Percentiles rank a stretch among this genome's conserved stretches.
These are phyloP conservation scores for Coemansia sp. DNA, from an alignment of 192 early-diverging fungal species.

Conservation along the genomic window DNA sequence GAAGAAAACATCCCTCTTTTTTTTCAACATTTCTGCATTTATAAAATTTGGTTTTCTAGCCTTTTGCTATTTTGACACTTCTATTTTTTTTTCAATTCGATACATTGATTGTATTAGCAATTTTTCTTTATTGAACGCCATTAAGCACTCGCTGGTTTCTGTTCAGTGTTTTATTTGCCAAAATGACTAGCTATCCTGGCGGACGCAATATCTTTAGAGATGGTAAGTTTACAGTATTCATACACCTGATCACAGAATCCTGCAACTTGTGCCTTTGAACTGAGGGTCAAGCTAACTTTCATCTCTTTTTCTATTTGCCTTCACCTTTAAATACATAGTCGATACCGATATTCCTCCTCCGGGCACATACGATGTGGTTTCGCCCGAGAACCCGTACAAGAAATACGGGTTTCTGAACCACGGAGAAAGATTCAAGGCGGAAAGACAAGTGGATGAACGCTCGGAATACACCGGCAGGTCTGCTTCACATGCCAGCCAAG, in stretches of 20 bases:
- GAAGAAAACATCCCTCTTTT: too few species aligned
- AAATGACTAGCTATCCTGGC: slow-evolving; percentile 43
- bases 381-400: slow-evolving; percentile 42
- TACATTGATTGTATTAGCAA: too few species aligned
- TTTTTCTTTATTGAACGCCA: too few species aligned
- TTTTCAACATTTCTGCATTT: too few species aligned
- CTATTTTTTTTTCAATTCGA: background rate
- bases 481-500: slow-evolving; percentile 9
- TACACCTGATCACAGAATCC: too few species aligned
- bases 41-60: too few species aligned
- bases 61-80: too few species aligned
- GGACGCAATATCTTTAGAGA: slow-evolving; percentile 41
- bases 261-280: too few species aligned
- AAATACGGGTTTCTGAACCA: slow-evolving; percentile 46
- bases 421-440: slow-evolving; percentile 30
- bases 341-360: slow-evolving; percentile 50
- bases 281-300: background rate
- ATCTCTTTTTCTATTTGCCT: background rate
- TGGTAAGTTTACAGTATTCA: slow-evolving; percentile 19
- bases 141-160: too few species aligned
- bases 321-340: slow-evolving; percentile 14
- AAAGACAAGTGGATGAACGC: slow-evolving; percentile 1
- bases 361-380: slow-evolving; percentile 37
- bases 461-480: background rate
- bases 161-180: background rate